Evolutionary conservation across 2,329 filamentous ascomycete genomes (phyloP).

Genomic region (Dissoconium aciculare): DNA sequence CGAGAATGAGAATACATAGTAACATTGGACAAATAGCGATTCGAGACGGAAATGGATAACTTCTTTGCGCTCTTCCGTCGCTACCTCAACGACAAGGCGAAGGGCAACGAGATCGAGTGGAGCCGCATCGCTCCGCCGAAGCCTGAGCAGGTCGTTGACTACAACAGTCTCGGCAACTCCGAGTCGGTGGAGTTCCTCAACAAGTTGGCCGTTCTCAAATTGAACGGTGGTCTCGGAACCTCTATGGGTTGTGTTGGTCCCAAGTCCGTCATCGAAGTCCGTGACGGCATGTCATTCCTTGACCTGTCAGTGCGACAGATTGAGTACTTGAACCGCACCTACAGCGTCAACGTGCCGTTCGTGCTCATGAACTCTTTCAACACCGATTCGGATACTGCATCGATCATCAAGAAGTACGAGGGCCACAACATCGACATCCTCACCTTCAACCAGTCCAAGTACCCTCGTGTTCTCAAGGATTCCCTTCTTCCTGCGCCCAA

Average conservation of each 20-base stretch:
- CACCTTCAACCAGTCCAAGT: slow-evolving; percentile 98
- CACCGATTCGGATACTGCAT: slow-evolving; percentile 92
- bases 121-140: slow-evolving; percentile 90
- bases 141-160: slow-evolving; percentile 85
- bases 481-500: slow-evolving; percentile 93
- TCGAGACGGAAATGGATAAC: slow-evolving; percentile 99
- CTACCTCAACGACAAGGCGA: slow-evolving; percentile 97
- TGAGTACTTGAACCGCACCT: slow-evolving; percentile 97
- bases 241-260: slow-evolving; percentile 99
- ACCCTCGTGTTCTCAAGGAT: slow-evolving; percentile 96
- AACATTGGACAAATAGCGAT: slow-evolving; percentile 47
- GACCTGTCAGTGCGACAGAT: slow-evolving; percentile 98
- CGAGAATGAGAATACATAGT: slow-evolving; percentile 28
- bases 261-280: slow-evolving; percentile 98
- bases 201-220: slow-evolving; percentile 96
- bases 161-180: slow-evolving; percentile 74
- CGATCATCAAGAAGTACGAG: slow-evolving; percentile 99
- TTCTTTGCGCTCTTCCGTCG: slow-evolving; percentile 98
- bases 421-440: slow-evolving; percentile 99
- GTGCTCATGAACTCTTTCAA: slow-evolving; percentile 99
- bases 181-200: slow-evolving; percentile 88
- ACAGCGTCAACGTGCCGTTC: slow-evolving; percentile 93
- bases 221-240: slow-evolving; percentile 97
- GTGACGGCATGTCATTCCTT: slow-evolving; percentile 99
- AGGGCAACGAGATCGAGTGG: slow-evolving; percentile 93